A percentile compares a stretch with the other conserved stretches of the same genome.
Evolutionary conservation across 1,284 basidiomycete species (phyloP).

Genomic region (Papiliotrema laurentii): DNA sequence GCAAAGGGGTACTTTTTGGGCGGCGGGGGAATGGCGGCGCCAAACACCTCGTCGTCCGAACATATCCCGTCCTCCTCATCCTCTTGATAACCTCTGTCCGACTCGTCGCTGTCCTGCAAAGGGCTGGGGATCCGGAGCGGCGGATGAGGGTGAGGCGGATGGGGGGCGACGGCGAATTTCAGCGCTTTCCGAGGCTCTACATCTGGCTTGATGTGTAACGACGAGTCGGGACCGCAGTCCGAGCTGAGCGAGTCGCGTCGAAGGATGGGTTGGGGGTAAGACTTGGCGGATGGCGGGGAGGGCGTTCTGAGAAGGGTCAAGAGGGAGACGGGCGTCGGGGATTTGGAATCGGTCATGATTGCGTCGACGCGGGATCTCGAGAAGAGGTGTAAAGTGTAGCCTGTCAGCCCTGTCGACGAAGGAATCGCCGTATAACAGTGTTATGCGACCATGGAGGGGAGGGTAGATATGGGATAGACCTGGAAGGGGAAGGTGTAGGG

Average conservation of each 20-base stretch:
- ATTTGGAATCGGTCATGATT: neutral
- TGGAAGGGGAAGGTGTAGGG: too few relatives aligned
- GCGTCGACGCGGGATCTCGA: neutral
- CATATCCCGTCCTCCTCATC: slow-evolving; percentile 34
- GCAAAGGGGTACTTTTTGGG: slow-evolving; percentile 20
- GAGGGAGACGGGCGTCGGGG: neutral
- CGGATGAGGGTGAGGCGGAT: neutral
- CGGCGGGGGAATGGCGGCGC: slow-evolving; percentile 5
- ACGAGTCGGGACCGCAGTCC: neutral
- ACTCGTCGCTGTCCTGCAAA: slow-evolving; percentile 4
- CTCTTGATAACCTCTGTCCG: slow-evolving; percentile 32
- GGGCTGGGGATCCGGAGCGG: neutral
- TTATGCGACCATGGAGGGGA: too few relatives aligned
- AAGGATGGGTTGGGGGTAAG: neutral
- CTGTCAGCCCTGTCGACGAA: too few relatives aligned
- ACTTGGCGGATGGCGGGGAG: neutral
- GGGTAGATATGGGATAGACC: neutral
- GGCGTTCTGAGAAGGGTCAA: neutral
- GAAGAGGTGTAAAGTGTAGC: too few relatives aligned
- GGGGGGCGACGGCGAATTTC: slow-evolving; percentile 1
- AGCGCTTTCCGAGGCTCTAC: neutral
- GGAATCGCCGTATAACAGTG: too few relatives aligned
- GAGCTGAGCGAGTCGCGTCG: neutral
- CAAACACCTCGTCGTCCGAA: slow-evolving; percentile 24
- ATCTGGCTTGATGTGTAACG: neutral